Base-by-base conservation (phyloP, 129 eudicot species). In the Flaveria sonorensis region DNA sequence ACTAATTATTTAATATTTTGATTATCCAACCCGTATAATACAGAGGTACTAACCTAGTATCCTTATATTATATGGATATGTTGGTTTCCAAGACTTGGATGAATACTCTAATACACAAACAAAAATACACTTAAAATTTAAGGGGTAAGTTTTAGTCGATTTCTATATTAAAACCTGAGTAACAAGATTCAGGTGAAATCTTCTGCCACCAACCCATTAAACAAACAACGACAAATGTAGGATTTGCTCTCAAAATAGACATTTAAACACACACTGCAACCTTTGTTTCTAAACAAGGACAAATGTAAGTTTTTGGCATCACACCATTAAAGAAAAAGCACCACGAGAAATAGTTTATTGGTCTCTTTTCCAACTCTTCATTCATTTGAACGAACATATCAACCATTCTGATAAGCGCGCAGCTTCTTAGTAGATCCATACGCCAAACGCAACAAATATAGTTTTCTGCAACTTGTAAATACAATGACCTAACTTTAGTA, bases 401-500 rank as follows among this genome's bases (percentile, higher is more conserved):
- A 57, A 30, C 57, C 21, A 69, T 20, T 53, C 21, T 66, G 63
- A 81, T 81, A 74, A 73, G 70, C 45, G 18, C 68, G 71, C 19
- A 21, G 16, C 20, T 30, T 53, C 56, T 23, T 23, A 6, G 61
- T 48, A 42, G 48, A 26, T 76, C 26, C 21, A 63, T 64, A 20
- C 10, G 46, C 73, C 24, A 45, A 67, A 10, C 23, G 23, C 42
- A 46, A 67, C 71, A 81, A 55, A 59, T 53, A 42, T 43, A 66
- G 75, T 65, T 74, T 1, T 48, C 46, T 71, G 21, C 66, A 79
- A 61, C 45, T 59, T 23, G 21, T 19, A 56, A 55, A 80, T 67
- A 67, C 71, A 68, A 74, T 81, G 84, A 81, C 84, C 84, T 81
- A 81, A 81, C 68, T 81, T 59, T 30, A 74, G 63, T 28, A 80